Evolutionary conservation across 306 rosid genomes (phyloP).

Genomic region (Sicyos baderoa): DNA sequence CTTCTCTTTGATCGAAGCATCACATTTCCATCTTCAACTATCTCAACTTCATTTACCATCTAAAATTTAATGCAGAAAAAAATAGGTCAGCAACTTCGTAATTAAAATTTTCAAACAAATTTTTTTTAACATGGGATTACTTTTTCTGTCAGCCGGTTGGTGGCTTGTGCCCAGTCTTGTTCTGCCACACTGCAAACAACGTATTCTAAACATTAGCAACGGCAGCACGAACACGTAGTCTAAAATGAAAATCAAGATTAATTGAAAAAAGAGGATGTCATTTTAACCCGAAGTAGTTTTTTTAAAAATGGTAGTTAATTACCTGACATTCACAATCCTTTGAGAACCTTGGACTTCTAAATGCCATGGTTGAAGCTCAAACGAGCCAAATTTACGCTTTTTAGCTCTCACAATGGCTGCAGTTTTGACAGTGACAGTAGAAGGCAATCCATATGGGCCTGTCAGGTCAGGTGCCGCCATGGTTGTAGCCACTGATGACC

Average conservation of each 20-base stretch:
- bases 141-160: conserved; percentile 37
- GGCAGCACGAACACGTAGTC: neutral
- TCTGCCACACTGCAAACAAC: conserved; percentile 35
- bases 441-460: conserved; percentile 21
- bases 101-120: neutral
- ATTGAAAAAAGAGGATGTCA: neutral
- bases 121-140: conserved; percentile 20
- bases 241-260: neutral
- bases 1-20: conserved; percentile 39
- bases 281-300: neutral
- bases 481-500: conserved; percentile 26
- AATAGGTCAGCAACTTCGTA: neutral
- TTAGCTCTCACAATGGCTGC: conserved; percentile 28
- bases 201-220: conserved; percentile 3
- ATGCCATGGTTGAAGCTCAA: conserved; percentile 39
- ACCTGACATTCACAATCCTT: conserved; percentile 38
- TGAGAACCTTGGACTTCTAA: conserved; percentile 34
- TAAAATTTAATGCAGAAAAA: conserved; percentile 21
- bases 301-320: conserved; percentile 1
- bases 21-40: conserved; percentile 26
- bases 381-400: conserved; percentile 36
- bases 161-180: conserved; percentile 39
- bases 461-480: conserved; percentile 23
- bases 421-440: conserved; percentile 24
- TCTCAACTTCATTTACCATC: conserved; percentile 36